Evolutionary conservation across 2,329 filamentous ascomycete species (phyloP).

Genomic region (Zopfia rhizophila): DNA sequence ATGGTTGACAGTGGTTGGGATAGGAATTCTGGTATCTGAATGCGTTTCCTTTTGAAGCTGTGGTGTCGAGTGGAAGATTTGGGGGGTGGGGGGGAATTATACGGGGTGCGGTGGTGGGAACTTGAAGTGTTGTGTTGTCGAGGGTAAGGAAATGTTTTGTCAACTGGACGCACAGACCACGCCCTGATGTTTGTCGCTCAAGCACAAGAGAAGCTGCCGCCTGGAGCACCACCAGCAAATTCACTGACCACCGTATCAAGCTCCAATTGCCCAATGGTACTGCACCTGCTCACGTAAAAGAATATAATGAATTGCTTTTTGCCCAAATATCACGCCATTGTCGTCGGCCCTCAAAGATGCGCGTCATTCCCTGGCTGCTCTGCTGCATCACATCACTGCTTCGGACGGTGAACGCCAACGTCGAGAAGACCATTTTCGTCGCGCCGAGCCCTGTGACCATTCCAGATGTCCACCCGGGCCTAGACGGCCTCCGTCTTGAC

Average conservation of each 20-base stretch:
- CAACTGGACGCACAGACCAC: slow-evolving; percentile 7
- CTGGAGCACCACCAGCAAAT: slow-evolving; percentile 1
- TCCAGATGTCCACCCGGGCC: slow-evolving; percentile 64
- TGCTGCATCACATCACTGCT: slow-evolving; percentile 41
- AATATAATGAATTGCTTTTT: slow-evolving; percentile 1
- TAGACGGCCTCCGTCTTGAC: slow-evolving; percentile 71
- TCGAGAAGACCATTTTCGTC: slow-evolving; percentile 90
- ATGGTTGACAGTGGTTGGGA: slow-evolving; percentile 67
- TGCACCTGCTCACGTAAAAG: background rate
- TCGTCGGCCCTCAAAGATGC: slow-evolving; percentile 44
- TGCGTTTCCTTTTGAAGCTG: too few species aligned
- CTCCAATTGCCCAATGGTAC: slow-evolving; percentile 12
- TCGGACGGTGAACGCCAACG: slow-evolving; percentile 71
- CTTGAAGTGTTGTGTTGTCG: slow-evolving; percentile 31
- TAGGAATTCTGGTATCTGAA: slow-evolving; percentile 46
- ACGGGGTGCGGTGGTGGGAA: slow-evolving; percentile 11
- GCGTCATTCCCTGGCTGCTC: slow-evolving; percentile 41
- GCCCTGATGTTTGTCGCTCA: slow-evolving; percentile 29
- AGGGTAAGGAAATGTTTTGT: slow-evolving; percentile 18
- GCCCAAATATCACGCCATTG: background rate
- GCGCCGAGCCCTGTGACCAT: slow-evolving; percentile 70
- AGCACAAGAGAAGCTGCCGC: slow-evolving; percentile 8
- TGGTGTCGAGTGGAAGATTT: slow-evolving; percentile 37
- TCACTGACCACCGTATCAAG: background rate
- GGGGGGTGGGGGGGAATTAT: slow-evolving; percentile 25